phyloP scores from a whole-genome alignment of 129 eudicot species.

The Scalesia atractyloides region DNA sequence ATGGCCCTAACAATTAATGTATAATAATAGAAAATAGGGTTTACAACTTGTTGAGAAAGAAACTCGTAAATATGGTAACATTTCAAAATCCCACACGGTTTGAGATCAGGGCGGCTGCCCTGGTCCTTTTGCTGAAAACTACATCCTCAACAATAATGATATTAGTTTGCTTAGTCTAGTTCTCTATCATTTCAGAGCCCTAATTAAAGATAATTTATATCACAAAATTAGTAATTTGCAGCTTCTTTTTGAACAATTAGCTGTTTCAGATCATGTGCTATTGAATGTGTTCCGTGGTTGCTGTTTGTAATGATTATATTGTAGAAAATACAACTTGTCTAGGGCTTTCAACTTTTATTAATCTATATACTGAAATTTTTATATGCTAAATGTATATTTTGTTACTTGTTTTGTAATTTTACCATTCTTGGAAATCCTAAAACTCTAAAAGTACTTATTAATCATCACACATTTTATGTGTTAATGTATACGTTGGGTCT shows the following conservation, averaged over 20 bases:
- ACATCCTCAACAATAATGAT: no score
- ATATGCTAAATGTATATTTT: background rate
- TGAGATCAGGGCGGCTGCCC: no score
- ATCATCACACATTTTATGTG: background rate
- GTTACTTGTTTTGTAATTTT: background rate
- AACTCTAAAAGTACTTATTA: background rate
- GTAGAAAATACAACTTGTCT: background rate
- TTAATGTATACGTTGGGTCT: slow-evolving; percentile 1
- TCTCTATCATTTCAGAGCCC: background rate
- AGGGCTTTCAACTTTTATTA: background rate
- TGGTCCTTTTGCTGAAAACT: no score
- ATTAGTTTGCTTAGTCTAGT: background rate
- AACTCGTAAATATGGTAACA: no score
- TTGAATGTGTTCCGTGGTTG: background rate
- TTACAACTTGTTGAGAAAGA: no score
- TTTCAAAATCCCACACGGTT: no score
- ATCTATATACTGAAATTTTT: background rate
- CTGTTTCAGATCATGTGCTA: background rate
- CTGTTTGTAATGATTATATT: background rate
- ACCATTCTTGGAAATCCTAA: background rate
- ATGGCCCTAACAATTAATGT: no score
- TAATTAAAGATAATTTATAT: background rate
- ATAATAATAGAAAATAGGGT: no score
- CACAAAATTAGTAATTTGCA: background rate
- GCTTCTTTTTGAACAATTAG: background rate